Base-by-base conservation (phyloP, 179 eudicot species). In the Drosera spatulata region DNA sequence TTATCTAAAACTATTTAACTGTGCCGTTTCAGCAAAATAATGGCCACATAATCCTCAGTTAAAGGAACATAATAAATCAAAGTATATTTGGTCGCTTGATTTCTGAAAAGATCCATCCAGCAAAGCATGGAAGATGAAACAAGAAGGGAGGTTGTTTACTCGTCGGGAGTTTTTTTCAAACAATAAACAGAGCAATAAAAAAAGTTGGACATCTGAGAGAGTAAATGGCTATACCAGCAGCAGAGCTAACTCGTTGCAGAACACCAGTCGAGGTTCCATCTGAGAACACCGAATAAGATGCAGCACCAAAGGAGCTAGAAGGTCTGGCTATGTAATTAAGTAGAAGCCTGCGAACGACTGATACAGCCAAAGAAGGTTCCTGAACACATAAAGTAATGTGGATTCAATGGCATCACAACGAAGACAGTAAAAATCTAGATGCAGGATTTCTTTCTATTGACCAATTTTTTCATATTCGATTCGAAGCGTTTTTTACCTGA, bases 221-320 rank as follows among this genome's bases (percentile, higher is more conserved):
- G 8, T 43, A 1, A 15, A 53, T 43, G 41, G n/a, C 55, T 61
- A 45, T 79, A 93, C 96, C 96, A 63, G 99, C 96, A 56, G 81
- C 96, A 63, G 90, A 80, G 10, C 98, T 82, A 69, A 91, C 89
- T 86, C 85, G 86, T 66, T 85, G 83, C 61, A 86, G 73, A 58
- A 88, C 98, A 65, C 95, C 88, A 65, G 77, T 77, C 65, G 79
- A 89, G 72, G 70, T 76, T 60, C 75, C 88, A 57, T 83, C 91
- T 64, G 88, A 68, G 60, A 78, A 71, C 51, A 73, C 69, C 14
- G 75, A 66, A 69, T 79, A 84, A 50, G 82, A 80, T 71, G 77
- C 72, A 69, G 70, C 68, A 61, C 53, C 77, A 54, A 66, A 72
- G 45, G 81, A 64, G 60, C 69, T 77, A 12, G 45, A 72, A 53